These are phyloP conservation scores for Scolecobasidium constrictum DNA, from an alignment of 2,329 filamentous ascomycete genomes.

Conservation along the genomic window DNA sequence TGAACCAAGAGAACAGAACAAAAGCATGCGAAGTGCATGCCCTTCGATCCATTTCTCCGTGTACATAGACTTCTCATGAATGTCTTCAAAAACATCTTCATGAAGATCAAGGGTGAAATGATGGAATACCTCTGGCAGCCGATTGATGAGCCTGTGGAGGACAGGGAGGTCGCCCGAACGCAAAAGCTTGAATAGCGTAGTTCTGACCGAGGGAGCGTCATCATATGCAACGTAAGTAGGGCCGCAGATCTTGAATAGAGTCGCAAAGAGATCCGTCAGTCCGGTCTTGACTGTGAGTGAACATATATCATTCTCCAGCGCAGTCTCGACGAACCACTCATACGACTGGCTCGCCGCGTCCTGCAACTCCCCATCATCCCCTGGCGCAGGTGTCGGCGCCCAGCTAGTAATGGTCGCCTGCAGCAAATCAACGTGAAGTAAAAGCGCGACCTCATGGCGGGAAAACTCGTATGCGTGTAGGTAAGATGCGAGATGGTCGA, in stretches of 20 bases:
- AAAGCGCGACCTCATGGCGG: constrained; percentile 63
- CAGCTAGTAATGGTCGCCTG: constrained; percentile 45
- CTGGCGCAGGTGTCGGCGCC: too few relatives aligned
- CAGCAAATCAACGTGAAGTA: constrained; percentile 57
- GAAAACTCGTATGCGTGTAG: constrained; percentile 49
- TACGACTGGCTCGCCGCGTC: constrained; percentile 67
- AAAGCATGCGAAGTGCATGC: constrained; percentile 70
- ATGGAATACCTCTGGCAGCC: constrained; percentile 64
- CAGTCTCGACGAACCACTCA: constrained; percentile 58
- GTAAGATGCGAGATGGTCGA: constrained; percentile 38
- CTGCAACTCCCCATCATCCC: constrained; percentile 46
- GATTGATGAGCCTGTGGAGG: constrained; percentile 63
- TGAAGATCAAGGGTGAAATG: constrained; percentile 75
- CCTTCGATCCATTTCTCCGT: constrained; percentile 65
- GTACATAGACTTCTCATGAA: constrained; percentile 67
- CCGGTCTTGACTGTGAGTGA: constrained; percentile 58
- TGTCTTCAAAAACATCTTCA: constrained; percentile 72
- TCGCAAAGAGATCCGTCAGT: constrained; percentile 58
- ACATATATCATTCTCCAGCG: constrained; percentile 56
- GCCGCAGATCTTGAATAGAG: constrained; percentile 51
- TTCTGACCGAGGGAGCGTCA: constrained; percentile 52
- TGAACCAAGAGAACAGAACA: constrained; percentile 67
- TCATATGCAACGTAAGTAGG: constrained; percentile 54
- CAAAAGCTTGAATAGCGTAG: constrained; percentile 65
- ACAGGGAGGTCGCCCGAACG: constrained; percentile 54